Conservation (phyloP, 1,284 basidiomycete genomes). For the Inonotus hispidus region DNA sequence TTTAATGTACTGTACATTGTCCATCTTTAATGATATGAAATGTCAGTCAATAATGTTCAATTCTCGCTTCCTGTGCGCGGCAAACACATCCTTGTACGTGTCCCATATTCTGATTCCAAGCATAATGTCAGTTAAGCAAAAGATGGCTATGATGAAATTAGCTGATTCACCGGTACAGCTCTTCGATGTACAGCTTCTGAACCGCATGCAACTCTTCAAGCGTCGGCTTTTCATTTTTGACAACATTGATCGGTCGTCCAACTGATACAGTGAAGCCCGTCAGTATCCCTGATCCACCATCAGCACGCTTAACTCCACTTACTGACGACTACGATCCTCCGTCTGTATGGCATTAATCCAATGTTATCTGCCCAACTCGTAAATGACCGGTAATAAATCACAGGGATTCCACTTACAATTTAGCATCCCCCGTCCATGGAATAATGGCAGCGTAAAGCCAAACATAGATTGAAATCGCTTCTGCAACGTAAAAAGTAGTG, state of each 20-base stretch:
- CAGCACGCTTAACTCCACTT: conserved; percentile 35
- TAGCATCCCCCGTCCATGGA: conserved; percentile 86
- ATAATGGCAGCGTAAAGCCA: conserved; percentile 95
- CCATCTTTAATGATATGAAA: not conserved
- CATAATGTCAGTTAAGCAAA: conserved; percentile 2
- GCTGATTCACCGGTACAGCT: conserved; percentile 71
- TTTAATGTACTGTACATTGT: not conserved
- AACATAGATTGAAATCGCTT: conserved; percentile 88
- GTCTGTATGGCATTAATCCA: conserved; percentile 89
- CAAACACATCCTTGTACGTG: conserved; percentile 86
- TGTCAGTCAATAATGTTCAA: conserved; percentile 67
- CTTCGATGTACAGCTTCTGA: conserved; percentile 87
- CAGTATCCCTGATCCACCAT: not conserved
- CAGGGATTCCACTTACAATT: conserved; percentile 60
- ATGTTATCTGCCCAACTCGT: conserved; percentile 60
- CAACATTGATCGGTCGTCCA: conserved; percentile 83
- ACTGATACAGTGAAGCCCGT: conserved; percentile 38
- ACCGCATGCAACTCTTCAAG: conserved; percentile 76
- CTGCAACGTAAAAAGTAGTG: conserved; percentile 82
- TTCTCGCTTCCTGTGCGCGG: conserved; percentile 66
- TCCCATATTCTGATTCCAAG: conserved; percentile 78
- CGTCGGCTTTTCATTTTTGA: conserved; percentile 73
- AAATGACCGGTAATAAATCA: not conserved
- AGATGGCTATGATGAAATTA: not conserved
- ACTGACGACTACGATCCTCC: conserved; percentile 93